These are phyloP conservation scores for Penicillium parvum DNA, from an alignment of 495 filamentous ascomycete genomes.

Conservation along the genomic window DNA sequence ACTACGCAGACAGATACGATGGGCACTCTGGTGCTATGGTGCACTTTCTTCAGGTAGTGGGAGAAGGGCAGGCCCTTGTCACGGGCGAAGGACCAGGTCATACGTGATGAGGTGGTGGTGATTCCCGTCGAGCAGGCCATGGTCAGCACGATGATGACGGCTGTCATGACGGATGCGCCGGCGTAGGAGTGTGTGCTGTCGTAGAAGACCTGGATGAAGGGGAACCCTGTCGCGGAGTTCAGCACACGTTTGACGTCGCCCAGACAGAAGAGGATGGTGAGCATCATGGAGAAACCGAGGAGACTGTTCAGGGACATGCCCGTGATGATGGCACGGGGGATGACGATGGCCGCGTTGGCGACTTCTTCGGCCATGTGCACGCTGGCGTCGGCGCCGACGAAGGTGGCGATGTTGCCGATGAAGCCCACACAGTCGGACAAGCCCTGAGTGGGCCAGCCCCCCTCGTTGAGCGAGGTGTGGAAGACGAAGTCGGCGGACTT, in stretches of 20 bases:
- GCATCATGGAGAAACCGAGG: constrained; percentile 38
- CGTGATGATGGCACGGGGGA: constrained; percentile 42
- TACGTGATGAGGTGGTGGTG: constrained; percentile 46
- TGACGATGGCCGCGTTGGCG: constrained; percentile 32
- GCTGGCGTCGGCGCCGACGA: constrained; percentile 34
- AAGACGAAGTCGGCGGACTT: constrained; percentile 32
- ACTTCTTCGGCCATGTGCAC: constrained; percentile 46
- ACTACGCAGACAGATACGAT: constrained; percentile 33
- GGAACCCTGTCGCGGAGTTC: constrained; percentile 35
- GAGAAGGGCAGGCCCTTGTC: constrained; percentile 46
- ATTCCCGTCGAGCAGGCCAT: constrained; percentile 31
- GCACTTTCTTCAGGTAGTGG: constrained; percentile 27
- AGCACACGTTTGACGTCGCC: constrained; percentile 36
- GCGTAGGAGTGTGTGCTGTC: constrained; percentile 15
- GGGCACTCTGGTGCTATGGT: constrained; percentile 29
- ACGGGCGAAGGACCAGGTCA: constrained; percentile 51
- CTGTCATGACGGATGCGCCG: constrained; percentile 24
- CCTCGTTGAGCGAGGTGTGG: constrained; percentile 41
- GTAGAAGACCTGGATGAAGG: constrained; percentile 46
- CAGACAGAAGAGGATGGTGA: constrained; percentile 43
- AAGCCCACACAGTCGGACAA: constrained; percentile 42
- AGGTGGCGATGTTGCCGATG: constrained; percentile 36
- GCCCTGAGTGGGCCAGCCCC: constrained; percentile 41
- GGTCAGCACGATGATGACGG: constrained; percentile 34
- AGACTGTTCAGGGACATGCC: constrained; percentile 43